Conservation (phyloP, 2,329 filamentous ascomycete species). For the Fonsecaea pugnacius region DNA sequence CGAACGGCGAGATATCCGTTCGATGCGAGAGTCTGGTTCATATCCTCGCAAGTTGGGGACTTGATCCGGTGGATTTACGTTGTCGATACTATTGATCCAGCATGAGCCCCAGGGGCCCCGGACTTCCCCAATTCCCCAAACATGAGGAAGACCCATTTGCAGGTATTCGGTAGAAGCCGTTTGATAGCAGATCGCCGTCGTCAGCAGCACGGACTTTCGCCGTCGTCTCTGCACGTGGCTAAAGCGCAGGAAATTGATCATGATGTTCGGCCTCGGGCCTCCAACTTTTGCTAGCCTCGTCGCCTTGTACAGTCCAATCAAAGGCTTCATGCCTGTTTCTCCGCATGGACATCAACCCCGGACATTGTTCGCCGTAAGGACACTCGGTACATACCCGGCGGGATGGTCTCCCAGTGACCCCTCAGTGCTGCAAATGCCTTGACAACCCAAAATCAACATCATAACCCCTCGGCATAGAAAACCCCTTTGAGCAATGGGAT, state of each 20-base stretch:
- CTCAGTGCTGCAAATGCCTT: conserved; percentile 11
- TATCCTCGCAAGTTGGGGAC: background rate
- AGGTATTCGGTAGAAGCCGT: background rate
- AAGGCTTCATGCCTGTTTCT: background rate
- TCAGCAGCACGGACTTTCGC: background rate
- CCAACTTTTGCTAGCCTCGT: conserved; percentile 3
- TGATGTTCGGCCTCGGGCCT: background rate
- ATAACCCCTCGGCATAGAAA: background rate
- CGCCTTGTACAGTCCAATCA: background rate
- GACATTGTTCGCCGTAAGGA: background rate
- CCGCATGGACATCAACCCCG: background rate
- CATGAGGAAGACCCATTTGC: background rate
- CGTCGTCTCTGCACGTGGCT: background rate
- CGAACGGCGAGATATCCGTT: conserved; percentile 12
- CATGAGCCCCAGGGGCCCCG: background rate
- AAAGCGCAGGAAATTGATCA: background rate
- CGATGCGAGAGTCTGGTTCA: conserved; percentile 2
- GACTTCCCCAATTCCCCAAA: background rate
- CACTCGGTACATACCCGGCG: background rate
- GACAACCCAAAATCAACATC: background rate
- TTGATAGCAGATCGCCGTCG: background rate
- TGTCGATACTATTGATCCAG: background rate
- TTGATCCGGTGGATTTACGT: background rate
- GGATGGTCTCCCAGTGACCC: background rate
- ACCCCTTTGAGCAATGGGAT: background rate